phyloP scores from a whole-genome alignment of 2,329 filamentous ascomycete species.

The Diatrype stigma region DNA sequence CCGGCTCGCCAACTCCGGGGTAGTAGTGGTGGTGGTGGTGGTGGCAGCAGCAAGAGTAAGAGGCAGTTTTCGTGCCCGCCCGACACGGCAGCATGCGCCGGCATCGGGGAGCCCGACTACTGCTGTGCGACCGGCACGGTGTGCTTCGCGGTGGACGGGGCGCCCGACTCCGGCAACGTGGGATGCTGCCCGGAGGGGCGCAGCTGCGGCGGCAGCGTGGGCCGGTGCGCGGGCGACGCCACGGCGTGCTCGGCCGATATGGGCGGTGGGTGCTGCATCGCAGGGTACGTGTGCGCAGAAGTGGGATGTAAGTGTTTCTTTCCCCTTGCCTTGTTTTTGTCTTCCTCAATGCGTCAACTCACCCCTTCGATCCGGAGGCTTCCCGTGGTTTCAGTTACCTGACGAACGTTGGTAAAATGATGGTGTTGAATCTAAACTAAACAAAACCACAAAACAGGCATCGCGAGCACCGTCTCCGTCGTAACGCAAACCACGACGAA shows the following conservation, averaged over 20 bases:
- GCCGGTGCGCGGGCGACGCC: constrained; percentile 57
- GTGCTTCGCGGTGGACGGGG: constrained; percentile 62
- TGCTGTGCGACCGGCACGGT: constrained; percentile 66
- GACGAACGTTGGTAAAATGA: too few relatives aligned
- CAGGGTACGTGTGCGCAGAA: constrained; percentile 65
- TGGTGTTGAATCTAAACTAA: too few relatives aligned
- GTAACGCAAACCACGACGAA: constrained; percentile 36
- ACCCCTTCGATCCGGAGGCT: too few relatives aligned
- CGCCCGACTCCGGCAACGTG: constrained; percentile 57
- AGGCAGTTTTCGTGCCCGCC: constrained; percentile 63
- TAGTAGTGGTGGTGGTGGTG: too few relatives aligned
- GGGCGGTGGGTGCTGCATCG: constrained; percentile 73
- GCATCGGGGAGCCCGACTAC: constrained; percentile 63
- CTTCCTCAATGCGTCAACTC: constrained; percentile 3
- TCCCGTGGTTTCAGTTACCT: too few relatives aligned
- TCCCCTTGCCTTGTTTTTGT: constrained; percentile 4
- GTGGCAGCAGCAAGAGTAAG: too few relatives aligned
- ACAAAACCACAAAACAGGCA: constrained; percentile 31
- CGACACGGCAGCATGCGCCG: constrained; percentile 60
- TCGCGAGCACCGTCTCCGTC: constrained; percentile 27
- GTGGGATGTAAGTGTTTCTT: constrained; percentile 58
- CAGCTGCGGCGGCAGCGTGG: constrained; percentile 60
- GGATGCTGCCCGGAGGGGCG: constrained; percentile 69
- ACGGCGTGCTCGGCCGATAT: constrained; percentile 59
- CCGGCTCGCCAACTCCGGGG: constrained; percentile 45